phyloP scores from a whole-genome alignment of 2,329 filamentous ascomycete species.

The Zasmidium angulare region DNA sequence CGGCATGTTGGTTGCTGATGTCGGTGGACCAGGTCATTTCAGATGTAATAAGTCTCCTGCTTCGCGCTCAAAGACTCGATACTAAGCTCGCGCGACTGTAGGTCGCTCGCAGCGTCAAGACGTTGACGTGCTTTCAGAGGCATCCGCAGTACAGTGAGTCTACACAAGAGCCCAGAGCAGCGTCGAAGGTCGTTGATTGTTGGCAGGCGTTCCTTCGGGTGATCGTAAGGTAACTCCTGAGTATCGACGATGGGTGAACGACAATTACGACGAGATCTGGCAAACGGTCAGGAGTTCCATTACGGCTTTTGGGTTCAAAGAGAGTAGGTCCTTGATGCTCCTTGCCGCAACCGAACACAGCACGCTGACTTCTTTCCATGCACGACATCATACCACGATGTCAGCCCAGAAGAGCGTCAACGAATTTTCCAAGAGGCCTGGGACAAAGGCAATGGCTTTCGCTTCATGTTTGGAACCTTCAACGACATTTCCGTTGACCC shows the following conservation, averaged over 20 bases:
- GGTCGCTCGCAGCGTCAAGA: constrained; percentile 30
- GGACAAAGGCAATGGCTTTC: constrained; percentile 53
- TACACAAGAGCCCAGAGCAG: neutral
- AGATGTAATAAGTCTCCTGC: too few relatives aligned
- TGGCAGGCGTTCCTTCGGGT: constrained; percentile 31
- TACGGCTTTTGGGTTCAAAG: constrained; percentile 37
- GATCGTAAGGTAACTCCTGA: constrained; percentile 29
- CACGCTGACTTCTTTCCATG: neutral
- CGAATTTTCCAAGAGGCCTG: constrained; percentile 51
- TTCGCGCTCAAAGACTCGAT: too few relatives aligned
- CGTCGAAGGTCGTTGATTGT: neutral
- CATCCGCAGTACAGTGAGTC: constrained; percentile 37
- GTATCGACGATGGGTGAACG: constrained; percentile 35
- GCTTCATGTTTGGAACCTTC: constrained; percentile 56
- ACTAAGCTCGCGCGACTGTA: neutral
- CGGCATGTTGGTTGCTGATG: too few relatives aligned
- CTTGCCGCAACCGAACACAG: neutral
- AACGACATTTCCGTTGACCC: constrained; percentile 50
- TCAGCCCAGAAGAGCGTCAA: constrained; percentile 41
- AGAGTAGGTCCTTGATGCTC: constrained; percentile 13
- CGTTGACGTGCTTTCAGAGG: constrained; percentile 37
- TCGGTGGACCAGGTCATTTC: constrained; percentile 2
- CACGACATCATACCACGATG: constrained; percentile 23
- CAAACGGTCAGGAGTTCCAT: constrained; percentile 29
- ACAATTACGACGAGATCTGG: constrained; percentile 37